phyloP scores from a whole-genome alignment of 768 basidiomycete genomes.

The Dioszegia aurantiaca region DNA sequence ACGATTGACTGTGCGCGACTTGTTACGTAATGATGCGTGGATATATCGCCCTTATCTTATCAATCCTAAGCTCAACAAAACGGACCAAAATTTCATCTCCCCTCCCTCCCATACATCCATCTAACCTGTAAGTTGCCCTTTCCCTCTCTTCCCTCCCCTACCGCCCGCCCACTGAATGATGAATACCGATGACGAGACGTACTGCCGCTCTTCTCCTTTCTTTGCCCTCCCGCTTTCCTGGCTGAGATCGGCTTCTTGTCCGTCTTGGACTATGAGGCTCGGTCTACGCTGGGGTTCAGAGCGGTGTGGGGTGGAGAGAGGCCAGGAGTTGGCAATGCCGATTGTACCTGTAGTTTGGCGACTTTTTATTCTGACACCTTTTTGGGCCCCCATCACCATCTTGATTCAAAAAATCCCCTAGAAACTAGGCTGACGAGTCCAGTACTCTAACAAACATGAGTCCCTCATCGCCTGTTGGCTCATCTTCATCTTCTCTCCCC shows the following conservation, averaged over 20 bases:
- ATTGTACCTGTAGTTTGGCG: slow-evolving; percentile 17
- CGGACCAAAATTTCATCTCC: not conserved
- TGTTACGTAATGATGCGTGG: no score
- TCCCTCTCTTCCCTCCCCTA: not conserved
- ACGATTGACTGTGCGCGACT: no score
- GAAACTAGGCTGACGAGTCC: not conserved
- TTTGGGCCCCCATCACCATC: no score
- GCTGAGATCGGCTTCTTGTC: not conserved
- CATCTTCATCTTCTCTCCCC: slow-evolving; percentile 35
- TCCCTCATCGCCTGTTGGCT: slow-evolving; percentile 39
- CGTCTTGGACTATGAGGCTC: slow-evolving; percentile 7
- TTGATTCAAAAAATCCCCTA: not conserved
- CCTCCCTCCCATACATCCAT: not conserved
- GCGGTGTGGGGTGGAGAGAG: not conserved
- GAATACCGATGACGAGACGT: slow-evolving; percentile 16
- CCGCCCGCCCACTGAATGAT: slow-evolving; percentile 3
- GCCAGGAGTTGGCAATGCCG: slow-evolving; percentile 7
- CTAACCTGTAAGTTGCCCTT: not conserved
- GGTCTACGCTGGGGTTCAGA: not conserved
- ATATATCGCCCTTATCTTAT: no score
- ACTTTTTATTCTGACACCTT: slow-evolving; percentile 16
- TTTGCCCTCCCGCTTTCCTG: slow-evolving; percentile 6
- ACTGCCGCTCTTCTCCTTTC: not conserved
- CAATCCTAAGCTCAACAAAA: not conserved
- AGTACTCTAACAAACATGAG: slow-evolving; percentile 26